Conservation (phyloP, 176 grass and related monocot genomes). For the Phoenix roebelenii region DNA sequence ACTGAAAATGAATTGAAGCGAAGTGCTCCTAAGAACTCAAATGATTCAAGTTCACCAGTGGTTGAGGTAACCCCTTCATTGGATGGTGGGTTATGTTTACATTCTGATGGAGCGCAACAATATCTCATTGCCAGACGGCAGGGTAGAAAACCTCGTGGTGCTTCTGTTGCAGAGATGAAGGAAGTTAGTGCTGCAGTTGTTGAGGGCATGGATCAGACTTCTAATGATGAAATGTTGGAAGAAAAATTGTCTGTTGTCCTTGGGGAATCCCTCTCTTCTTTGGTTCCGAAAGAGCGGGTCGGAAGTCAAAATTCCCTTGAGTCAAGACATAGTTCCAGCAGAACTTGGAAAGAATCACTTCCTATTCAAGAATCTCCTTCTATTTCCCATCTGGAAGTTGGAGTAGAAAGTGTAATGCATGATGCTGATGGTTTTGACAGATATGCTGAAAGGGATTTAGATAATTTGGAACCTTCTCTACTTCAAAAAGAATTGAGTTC, state of each 20-base stretch:
- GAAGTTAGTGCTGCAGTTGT: background rate
- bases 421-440: slow-evolving; percentile 1
- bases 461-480: slow-evolving; percentile 2
- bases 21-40: slow-evolving; percentile 17
- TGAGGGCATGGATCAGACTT: slow-evolving; percentile 7
- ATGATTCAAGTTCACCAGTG: slow-evolving; percentile 18
- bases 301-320: slow-evolving; percentile 14
- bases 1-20: slow-evolving; percentile 21
- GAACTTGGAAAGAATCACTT: slow-evolving; percentile 11
- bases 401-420: background rate
- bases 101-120: slow-evolving; percentile 20
- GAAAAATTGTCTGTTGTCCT: background rate
- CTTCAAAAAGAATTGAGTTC: background rate
- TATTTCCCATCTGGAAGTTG: background rate
- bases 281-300: slow-evolving; percentile 24
- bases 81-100: background rate
- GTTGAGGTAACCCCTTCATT: too few species aligned
- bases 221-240: slow-evolving; percentile 1
- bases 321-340: slow-evolving; percentile 14
- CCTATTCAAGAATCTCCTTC: slow-evolving; percentile 9
- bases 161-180: background rate
- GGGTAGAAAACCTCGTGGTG: slow-evolving; percentile 15
- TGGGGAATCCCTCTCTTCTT: slow-evolving; percentile 6
- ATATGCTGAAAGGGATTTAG: background rate
- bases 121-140: slow-evolving; percentile 27